Evolutionary conservation across 208 protist genomes (phyloP).

Genomic region (Leishmania turanica): DNA sequence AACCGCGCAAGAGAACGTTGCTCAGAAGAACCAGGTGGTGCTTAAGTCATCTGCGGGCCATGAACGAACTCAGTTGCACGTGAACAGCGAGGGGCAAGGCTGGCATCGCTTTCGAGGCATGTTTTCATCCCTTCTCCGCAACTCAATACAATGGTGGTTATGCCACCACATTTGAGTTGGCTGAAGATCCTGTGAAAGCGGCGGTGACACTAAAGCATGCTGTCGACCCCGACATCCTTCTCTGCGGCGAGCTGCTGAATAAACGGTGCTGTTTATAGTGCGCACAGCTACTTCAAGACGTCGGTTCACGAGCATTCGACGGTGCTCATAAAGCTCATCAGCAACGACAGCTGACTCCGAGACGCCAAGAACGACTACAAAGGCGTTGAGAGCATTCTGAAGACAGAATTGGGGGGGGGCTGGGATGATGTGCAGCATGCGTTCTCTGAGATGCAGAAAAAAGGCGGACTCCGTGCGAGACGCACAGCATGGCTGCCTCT

Average conservation of each 20-base stretch:
- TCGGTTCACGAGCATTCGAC: conserved; percentile 38
- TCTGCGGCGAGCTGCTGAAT: conserved; percentile 61
- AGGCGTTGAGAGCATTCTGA: conserved; percentile 22
- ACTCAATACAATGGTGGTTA: conserved; percentile 21
- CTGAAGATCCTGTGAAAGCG: conserved; percentile 29
- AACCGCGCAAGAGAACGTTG: conserved; percentile 35
- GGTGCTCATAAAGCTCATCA: conserved; percentile 55
- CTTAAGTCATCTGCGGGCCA: conserved; percentile 78
- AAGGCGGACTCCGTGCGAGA: conserved; percentile 31
- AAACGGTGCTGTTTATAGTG: conserved; percentile 20
- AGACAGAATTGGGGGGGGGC: background rate
- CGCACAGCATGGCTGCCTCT: conserved; percentile 26
- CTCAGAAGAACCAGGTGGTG: conserved; percentile 45
- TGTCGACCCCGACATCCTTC: conserved; percentile 22
- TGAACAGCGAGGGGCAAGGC: conserved; percentile 76
- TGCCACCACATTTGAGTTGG: conserved; percentile 31
- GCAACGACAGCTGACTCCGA: conserved; percentile 33
- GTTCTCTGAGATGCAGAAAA: conserved; percentile 30
- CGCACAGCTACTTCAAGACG: conserved; percentile 46
- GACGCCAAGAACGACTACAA: conserved; percentile 45
- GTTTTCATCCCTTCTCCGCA: conserved; percentile 39
- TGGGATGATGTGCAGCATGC: conserved; percentile 12
- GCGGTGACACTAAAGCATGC: conserved; percentile 36
- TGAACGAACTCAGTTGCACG: conserved; percentile 77
- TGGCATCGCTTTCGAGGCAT: conserved; percentile 65